Evolutionary conservation across 2,329 filamentous ascomycete species (phyloP).

Genomic region (Aspergillus sp.): DNA sequence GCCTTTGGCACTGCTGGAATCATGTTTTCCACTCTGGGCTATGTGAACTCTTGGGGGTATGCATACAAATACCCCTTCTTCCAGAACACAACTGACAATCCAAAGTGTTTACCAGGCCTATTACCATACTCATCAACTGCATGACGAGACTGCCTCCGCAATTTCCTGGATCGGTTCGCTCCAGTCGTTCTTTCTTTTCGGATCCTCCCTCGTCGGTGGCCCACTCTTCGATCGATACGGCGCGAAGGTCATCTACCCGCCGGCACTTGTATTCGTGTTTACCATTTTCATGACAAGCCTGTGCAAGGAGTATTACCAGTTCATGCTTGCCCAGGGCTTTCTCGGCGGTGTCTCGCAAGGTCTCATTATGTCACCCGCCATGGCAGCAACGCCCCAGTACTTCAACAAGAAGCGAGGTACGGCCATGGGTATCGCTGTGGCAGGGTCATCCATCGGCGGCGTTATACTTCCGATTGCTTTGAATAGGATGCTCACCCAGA

Average conservation of each 20-base stretch:
- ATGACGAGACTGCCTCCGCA: slow-evolving; percentile 28
- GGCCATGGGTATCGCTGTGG: slow-evolving; percentile 48
- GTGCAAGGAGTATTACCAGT: slow-evolving; percentile 56
- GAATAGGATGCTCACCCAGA: slow-evolving; percentile 50
- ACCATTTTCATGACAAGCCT: slow-evolving; percentile 41
- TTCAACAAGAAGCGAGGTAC: slow-evolving; percentile 51
- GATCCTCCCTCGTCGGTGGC: slow-evolving; percentile 43
- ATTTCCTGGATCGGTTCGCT: slow-evolving; percentile 49
- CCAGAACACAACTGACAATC: background rate
- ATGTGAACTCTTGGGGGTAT: slow-evolving; percentile 15
- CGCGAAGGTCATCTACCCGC: slow-evolving; percentile 10
- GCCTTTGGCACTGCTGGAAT: slow-evolving; percentile 10
- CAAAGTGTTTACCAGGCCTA: slow-evolving; percentile 43
- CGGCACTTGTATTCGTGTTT: slow-evolving; percentile 14
- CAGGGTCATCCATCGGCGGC: slow-evolving; percentile 54
- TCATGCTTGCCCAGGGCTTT: slow-evolving; percentile 38
- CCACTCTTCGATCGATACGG: slow-evolving; percentile 50
- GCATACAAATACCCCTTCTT: background rate
- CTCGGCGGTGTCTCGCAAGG: slow-evolving; percentile 11
- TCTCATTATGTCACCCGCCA: slow-evolving; percentile 46
- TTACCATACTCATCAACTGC: slow-evolving; percentile 37
- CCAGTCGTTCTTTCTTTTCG: slow-evolving; percentile 45
- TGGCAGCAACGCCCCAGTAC: slow-evolving; percentile 49
- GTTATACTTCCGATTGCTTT: slow-evolving; percentile 53
- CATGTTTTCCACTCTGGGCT: slow-evolving; percentile 15